phyloP scores from a whole-genome alignment of 495 filamentous ascomycete species.

The Penicillium daleae region DNA sequence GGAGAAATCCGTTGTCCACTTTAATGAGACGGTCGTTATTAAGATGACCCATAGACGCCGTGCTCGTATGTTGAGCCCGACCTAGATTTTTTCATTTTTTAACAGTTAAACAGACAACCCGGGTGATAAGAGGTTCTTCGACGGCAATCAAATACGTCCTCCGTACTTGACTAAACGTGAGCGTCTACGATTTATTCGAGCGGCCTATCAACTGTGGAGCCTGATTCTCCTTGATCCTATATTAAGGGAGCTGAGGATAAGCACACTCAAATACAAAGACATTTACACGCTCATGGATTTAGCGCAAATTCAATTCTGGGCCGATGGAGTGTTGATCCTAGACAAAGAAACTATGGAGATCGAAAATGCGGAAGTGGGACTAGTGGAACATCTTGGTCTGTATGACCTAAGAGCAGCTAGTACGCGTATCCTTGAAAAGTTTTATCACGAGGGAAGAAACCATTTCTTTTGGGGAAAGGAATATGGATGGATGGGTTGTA shows the following conservation, averaged over 20 bases:
- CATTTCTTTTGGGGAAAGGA: neutral
- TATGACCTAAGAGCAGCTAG: neutral
- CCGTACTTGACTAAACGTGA: neutral
- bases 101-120: neutral
- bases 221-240: neutral
- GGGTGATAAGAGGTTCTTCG: slow-evolving; percentile 2
- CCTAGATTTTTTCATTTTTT: neutral
- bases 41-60: neutral
- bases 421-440: neutral
- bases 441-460: neutral
- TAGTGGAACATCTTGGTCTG: neutral
- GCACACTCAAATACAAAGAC: neutral
- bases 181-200: neutral
- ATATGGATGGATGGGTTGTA: neutral
- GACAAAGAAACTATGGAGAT: neutral
- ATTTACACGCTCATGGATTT: slow-evolving; percentile 1
- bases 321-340: neutral
- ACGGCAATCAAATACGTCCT: neutral
- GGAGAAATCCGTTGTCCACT: neutral
- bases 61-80: neutral
- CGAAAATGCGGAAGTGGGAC: neutral
- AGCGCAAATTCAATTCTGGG: neutral
- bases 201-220: neutral
- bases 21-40: neutral
- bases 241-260: slow-evolving; percentile 1